phyloP scores from a whole-genome alignment of 495 filamentous ascomycete species.

The Cercophora newfieldiana region DNA sequence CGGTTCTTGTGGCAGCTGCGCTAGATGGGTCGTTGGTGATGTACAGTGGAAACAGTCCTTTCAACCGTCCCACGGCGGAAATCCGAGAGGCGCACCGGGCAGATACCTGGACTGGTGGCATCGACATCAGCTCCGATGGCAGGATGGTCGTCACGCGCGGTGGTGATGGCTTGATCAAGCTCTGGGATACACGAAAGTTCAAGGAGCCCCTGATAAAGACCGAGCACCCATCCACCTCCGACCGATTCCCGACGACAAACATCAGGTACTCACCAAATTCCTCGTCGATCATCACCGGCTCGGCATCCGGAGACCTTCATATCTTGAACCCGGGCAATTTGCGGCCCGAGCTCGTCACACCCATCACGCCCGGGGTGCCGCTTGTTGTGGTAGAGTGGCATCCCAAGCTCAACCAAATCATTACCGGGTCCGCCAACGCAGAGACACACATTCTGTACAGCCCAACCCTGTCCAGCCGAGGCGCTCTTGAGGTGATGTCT shows the following conservation, averaged over 20 bases:
- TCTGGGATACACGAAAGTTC: conserved; percentile 98
- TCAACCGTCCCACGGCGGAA: conserved; percentile 80
- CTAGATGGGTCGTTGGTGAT: conserved; percentile 90
- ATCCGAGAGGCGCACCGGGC: conserved; percentile 78
- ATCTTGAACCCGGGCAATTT: conserved; percentile 92
- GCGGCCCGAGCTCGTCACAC: conserved; percentile 75
- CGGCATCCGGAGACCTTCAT: conserved; percentile 80
- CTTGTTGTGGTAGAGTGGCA: conserved; percentile 90
- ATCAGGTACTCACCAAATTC: conserved; percentile 86
- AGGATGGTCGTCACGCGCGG: conserved; percentile 85
- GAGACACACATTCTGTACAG: conserved; percentile 90
- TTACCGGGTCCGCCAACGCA: conserved; percentile 88
- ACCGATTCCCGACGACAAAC: conserved; percentile 77
- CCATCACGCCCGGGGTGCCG: conserved; percentile 78
- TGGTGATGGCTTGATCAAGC: conserved; percentile 77
- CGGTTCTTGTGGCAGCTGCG: conserved; percentile 81
- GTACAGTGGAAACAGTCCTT: conserved; percentile 88
- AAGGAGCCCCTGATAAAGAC: conserved; percentile 79
- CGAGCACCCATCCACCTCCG: conserved; percentile 78
- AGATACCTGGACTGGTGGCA: conserved; percentile 87
- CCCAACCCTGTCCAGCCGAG: conserved; percentile 73
- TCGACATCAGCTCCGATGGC: conserved; percentile 91
- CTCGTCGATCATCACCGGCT: conserved; percentile 84
- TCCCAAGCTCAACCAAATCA: conserved; percentile 89
- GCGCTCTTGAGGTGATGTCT: conserved; percentile 86